Evolutionary conservation across 306 rosid genomes (phyloP).

Genomic region (Oemleria cerasiformis): DNA sequence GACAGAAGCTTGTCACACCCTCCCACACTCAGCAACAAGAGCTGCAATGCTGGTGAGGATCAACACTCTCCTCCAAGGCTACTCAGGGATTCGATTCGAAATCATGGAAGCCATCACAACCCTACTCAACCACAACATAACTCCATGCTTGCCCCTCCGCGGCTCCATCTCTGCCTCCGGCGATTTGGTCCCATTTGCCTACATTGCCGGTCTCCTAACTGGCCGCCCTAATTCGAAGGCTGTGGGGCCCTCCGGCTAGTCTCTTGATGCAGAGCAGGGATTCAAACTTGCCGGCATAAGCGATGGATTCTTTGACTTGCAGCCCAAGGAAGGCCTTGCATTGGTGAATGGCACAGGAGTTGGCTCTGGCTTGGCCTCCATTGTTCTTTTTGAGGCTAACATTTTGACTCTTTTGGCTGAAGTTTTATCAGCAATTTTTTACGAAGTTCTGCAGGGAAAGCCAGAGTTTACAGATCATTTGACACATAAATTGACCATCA

Average conservation of each 20-base stretch:
- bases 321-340: slow-evolving; percentile 44
- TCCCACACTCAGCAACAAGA: too few species aligned
- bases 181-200: not conserved
- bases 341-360: slow-evolving; percentile 53
- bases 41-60: too few species aligned
- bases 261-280: not conserved
- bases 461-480: slow-evolving; percentile 35
- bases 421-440: slow-evolving; percentile 37
- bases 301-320: slow-evolving; percentile 27
- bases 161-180: too few species aligned
- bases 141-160: too few species aligned
- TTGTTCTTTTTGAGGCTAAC: slow-evolving; percentile 36
- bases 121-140: too few species aligned
- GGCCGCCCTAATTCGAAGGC: not conserved
- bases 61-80: too few species aligned
- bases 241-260: not conserved
- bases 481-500: slow-evolving; percentile 43
- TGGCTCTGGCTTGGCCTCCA: slow-evolving; percentile 41
- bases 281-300: not conserved
- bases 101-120: too few species aligned
- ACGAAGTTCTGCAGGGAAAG: slow-evolving; percentile 44
- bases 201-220: not conserved
- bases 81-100: too few species aligned
- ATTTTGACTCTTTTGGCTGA: slow-evolving; percentile 34
- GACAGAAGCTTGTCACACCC: too few species aligned